phyloP scores from a whole-genome alignment of 2,329 filamentous ascomycete species.

The Emergomyces orientalis region DNA sequence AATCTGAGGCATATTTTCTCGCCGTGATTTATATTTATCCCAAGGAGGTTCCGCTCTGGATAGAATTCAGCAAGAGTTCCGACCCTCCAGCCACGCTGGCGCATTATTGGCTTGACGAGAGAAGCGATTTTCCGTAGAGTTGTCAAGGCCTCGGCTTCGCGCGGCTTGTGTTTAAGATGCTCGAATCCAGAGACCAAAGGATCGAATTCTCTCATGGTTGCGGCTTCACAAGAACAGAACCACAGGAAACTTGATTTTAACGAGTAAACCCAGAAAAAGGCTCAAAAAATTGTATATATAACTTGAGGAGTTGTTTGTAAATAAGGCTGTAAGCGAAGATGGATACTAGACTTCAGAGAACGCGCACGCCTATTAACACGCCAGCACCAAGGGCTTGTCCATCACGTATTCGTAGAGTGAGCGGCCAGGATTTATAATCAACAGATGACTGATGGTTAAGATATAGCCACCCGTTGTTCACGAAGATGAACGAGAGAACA shows the following conservation, averaged over 20 bases:
- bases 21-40: constrained; percentile 70
- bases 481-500: neutral
- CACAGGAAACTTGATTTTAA: neutral
- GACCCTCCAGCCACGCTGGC: constrained; percentile 72
- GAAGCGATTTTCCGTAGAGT: constrained; percentile 74
- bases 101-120: constrained; percentile 90
- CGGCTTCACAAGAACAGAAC: neutral
- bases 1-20: constrained; percentile 74
- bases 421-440: constrained; percentile 1
- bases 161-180: constrained; percentile 42
- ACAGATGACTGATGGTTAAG: neutral
- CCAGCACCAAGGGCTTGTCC: neutral
- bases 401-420: neutral
- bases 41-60: constrained; percentile 65
- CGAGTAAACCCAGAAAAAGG: neutral
- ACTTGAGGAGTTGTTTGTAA: neutral
- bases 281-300: neutral
- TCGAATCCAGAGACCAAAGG: constrained; percentile 43
- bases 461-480: neutral
- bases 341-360: neutral
- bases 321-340: neutral
- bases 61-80: constrained; percentile 75
- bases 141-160: constrained; percentile 45
- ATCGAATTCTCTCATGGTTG: constrained; percentile 36
- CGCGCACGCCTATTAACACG: too few species aligned